Conservation (phyloP, 495 filamentous ascomycete genomes). For the Pyronema domesticum region DNA sequence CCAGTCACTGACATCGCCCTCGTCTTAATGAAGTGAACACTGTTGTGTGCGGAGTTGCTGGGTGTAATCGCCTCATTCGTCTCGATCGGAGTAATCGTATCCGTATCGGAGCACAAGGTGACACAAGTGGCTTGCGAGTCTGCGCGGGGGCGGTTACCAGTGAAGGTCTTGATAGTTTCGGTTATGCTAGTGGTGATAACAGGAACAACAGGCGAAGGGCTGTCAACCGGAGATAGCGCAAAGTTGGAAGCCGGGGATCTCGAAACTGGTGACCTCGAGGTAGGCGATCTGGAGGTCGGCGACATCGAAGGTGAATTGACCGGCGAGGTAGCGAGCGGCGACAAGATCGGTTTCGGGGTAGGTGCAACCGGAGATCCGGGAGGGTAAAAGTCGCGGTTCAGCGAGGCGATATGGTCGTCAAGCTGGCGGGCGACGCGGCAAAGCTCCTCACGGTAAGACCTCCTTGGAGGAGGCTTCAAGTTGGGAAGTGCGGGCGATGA, state of each 20-base stretch:
- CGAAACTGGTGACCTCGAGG: slow-evolving; percentile 10
- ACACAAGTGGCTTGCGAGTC: slow-evolving; percentile 24
- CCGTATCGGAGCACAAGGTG: slow-evolving; percentile 23
- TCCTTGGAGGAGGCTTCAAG: slow-evolving; percentile 7
- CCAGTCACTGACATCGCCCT: neutral
- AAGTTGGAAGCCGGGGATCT: neutral
- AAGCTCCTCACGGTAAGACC: slow-evolving; percentile 22
- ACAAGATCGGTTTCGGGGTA: too few species aligned
- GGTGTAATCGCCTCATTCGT: slow-evolving; percentile 22
- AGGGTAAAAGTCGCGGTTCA: slow-evolving; percentile 11
- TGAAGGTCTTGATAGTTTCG: neutral
- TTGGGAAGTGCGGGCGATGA: slow-evolving; percentile 17
- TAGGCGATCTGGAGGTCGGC: neutral
- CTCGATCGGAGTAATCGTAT: slow-evolving; percentile 23
- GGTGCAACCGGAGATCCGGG: neutral
- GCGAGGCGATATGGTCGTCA: slow-evolving; percentile 22
- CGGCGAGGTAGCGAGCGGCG: too few species aligned
- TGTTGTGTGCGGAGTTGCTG: slow-evolving; percentile 21
- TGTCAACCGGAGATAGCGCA: slow-evolving; percentile 1
- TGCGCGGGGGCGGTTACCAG: slow-evolving; percentile 18
- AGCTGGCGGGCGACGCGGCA: slow-evolving; percentile 19
- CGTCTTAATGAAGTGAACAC: slow-evolving; percentile 11
- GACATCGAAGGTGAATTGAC: too few species aligned
- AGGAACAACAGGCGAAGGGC: too few species aligned
- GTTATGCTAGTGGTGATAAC: neutral